Conservation (phyloP, 306 rosid genomes). For the Argentina anserina region DNA sequence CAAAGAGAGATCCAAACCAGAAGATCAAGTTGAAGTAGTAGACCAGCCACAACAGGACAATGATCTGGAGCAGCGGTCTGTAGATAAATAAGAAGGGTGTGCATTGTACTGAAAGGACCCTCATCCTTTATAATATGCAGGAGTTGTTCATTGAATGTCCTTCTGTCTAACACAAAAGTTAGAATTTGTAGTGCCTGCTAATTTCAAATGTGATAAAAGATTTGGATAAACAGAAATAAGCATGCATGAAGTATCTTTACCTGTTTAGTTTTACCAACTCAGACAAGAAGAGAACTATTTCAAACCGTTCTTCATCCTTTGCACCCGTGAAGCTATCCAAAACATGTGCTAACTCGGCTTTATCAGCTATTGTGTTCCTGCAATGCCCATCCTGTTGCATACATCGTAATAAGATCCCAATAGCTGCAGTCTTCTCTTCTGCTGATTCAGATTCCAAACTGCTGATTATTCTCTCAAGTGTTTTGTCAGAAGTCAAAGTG, state of each 20-base stretch:
- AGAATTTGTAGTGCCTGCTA: not conserved
- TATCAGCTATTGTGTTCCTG: slow-evolving; percentile 67
- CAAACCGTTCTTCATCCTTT: slow-evolving; percentile 54
- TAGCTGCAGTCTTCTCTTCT: slow-evolving; percentile 75
- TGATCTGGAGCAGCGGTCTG: slow-evolving; percentile 67
- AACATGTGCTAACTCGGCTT: slow-evolving; percentile 60
- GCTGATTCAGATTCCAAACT: slow-evolving; percentile 58
- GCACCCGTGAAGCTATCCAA: slow-evolving; percentile 58
- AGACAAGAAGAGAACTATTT: slow-evolving; percentile 55
- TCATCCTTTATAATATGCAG: slow-evolving; percentile 79
- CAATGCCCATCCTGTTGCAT: slow-evolving; percentile 75
- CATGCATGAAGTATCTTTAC: slow-evolving; percentile 28
- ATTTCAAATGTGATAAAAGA: slow-evolving; percentile 12
- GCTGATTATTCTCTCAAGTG: slow-evolving; percentile 40
- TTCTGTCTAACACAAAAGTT: slow-evolving; percentile 44
- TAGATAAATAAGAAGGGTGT: slow-evolving; percentile 65
- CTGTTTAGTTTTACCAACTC: slow-evolving; percentile 79
- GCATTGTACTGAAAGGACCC: slow-evolving; percentile 87
- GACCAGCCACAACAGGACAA: slow-evolving; percentile 81
- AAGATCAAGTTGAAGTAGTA: slow-evolving; percentile 91
- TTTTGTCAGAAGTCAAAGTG: slow-evolving; percentile 42
- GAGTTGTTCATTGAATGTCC: slow-evolving; percentile 68
- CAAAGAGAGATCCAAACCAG: slow-evolving; percentile 53
- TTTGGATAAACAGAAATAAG: slow-evolving; percentile 11
- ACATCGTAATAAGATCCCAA: slow-evolving; percentile 67